Evolutionary conservation across 2,329 filamentous ascomycete species (phyloP), one percentile per base, ranked within the genome.

Genomic region (Dichotomopilus funicola): DNA sequence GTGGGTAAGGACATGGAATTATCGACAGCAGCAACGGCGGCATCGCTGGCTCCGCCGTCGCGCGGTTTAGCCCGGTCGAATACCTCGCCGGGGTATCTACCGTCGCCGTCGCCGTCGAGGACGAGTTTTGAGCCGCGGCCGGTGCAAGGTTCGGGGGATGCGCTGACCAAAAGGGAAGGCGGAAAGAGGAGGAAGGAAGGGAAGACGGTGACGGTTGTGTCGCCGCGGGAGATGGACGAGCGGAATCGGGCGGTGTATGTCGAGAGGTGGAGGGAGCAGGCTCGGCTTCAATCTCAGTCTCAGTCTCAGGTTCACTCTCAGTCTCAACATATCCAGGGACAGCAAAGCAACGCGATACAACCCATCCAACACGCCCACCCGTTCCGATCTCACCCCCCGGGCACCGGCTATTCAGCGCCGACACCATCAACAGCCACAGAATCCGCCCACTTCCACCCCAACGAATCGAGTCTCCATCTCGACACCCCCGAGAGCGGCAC

Each of bases 21-120:
- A 57, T 59, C 35, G 4, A 53, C 36, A 8, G 55, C 51, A 43
- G 49, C 54, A 2, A 57, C 56, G 2, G 53, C 52, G 4, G 37
- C 54, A 6, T 57, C 44, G 9, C 57, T 60, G 34, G 57, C 60
- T 4, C 63, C 65, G 9, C 66, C 48, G 19, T 27, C 19, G 72
- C 75, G 7, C 8, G 54, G 45, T 4, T 51, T 59, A 70, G 61
- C 69, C 19, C 76, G 81, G 34, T 79, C 81, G 2, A 79, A 80
- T 60, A 83, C 81, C 3, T 79, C 78, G 11, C 80, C 81, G 1
- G 77, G 76, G 11, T 66, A 69, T 19, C 65, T 78, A 5, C 69
- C 68, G 4, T 80, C 78, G 4, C 77, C 78, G 1, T 68, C 78
- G 4, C 77, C 78, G 1, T 68, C 67, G 1, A 65, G 63, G 27